Conservation (phyloP, 495 filamentous ascomycete genomes). For the Evansstolkia leycettana region DNA sequence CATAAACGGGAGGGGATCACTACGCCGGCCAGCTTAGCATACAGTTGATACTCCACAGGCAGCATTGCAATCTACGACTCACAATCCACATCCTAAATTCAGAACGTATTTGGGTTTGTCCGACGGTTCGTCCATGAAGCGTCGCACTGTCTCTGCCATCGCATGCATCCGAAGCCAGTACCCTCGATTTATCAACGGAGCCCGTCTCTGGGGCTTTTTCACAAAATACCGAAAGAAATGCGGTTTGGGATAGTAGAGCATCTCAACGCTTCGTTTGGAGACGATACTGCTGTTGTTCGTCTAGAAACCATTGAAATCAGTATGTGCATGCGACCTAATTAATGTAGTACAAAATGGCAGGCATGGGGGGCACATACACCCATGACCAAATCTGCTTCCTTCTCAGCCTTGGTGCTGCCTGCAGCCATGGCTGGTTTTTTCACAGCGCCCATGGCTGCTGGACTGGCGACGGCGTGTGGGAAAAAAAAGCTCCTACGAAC, state of each 20-base stretch:
- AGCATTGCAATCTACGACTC: conserved; percentile 27
- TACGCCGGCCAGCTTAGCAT: conserved; percentile 28
- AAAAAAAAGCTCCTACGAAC: too few species aligned
- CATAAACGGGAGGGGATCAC: conserved; percentile 85
- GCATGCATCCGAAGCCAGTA: conserved; percentile 80
- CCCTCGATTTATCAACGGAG: conserved; percentile 77
- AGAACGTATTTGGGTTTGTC: conserved; percentile 60
- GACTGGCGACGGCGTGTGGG: too few species aligned
- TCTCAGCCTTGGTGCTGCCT: conserved; percentile 20
- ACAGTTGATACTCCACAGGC: conserved; percentile 1
- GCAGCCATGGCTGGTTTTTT: conserved; percentile 5
- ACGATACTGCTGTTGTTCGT: conserved; percentile 87
- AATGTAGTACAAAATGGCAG: too few species aligned
- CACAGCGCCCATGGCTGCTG: conserved; percentile 3
- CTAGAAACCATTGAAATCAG: conserved; percentile 23
- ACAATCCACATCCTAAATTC: conserved; percentile 89
- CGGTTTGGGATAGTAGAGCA: conserved; percentile 63
- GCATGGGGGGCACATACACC: conserved; percentile 28
- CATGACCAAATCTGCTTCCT: conserved; percentile 58
- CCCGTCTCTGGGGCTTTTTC: conserved; percentile 63
- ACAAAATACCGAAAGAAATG: conserved; percentile 84
- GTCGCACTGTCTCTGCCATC: conserved; percentile 57
- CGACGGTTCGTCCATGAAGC: conserved; percentile 51
- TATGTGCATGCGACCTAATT: not conserved
- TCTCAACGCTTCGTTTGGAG: conserved; percentile 80